Evolutionary conservation across 495 filamentous ascomycete species (phyloP), one percentile per base, ranked within the genome.

Genomic region (Aspergillus sclerotiicarbonarius): DNA sequence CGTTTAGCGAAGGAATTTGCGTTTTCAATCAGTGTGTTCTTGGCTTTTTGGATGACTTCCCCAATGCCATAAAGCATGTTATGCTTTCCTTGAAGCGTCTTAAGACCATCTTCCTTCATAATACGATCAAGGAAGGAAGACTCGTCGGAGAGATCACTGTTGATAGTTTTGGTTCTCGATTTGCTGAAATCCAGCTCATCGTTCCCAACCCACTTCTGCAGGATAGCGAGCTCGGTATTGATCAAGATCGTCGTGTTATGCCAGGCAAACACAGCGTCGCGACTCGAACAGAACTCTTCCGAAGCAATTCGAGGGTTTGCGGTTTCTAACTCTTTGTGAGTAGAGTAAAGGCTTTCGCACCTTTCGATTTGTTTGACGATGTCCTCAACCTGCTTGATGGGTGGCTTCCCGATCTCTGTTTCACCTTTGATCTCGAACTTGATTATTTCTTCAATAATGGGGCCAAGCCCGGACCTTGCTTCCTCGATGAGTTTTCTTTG

Each of bases 171-270:
- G 18, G 63, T 51, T 60, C 79, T 74, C 4, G 76, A 69, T 63
- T 90, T 88, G 46, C 84, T 84, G 67, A 98, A 98, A 72, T 98
- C 91, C 13, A 98, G 82, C 65, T 93, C 92, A 45, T 90, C 89
- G 67, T 98, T 98, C 19, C 94, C 94, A 35, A 98, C 94, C 94
- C 94, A 98, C 54, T 84, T 90, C 69, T 92, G 91, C 57, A 98
- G 71, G 57, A 98, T 90, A 30, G 84, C 86, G 46, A 98, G 80
- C 68, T 98, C 89, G 4, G 90, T 98, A 67, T 92, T 96, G 77
- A 98, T 98, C 63, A 98, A 86, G 67, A 92, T 84, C n/a, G 93
- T 98, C 43, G 92, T 96, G 69, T 97, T 98, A 72, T 96, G 87
- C 94, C 94, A 98, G 0, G 95, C 85, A 56, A 96, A 87, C 54